Evolutionary conservation across 805 yeast genomes (phyloP), one percentile per base, ranked within the genome.

Genomic region (Candida incommunis): DNA sequence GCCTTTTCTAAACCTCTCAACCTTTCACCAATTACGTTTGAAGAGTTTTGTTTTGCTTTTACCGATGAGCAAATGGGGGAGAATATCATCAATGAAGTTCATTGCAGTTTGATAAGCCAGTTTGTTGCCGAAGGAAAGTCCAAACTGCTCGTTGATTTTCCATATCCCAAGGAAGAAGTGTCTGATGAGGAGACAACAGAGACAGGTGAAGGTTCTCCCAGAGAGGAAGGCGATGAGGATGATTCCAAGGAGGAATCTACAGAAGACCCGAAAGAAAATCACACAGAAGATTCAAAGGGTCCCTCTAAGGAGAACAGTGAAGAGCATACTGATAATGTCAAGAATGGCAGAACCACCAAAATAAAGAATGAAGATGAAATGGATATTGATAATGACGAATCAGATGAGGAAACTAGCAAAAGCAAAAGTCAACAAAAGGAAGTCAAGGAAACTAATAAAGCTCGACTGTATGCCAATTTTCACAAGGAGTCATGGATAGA

Each of bases 11-110:
- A 70, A 27, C 76, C 85, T 0, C 63, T 85, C 25, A 57, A 71
- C 3, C 62, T 86, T n/a, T 86, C 80, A 54, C 72, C 81, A 0
- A 79, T 83, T 53, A 79, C 90, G 0, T 83, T 82, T 63, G 95
- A 85, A 62, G 94, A 81, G 51, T 82, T 75, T 54, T 57, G 80
- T 4, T 74, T 75, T 45, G 78, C 76, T 9, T 58, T 80, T 72
- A 64, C 65, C 23, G 66, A 67, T 29, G 61, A 63, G 2, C 61
- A 62, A 3, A 68, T 70, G 2, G 60, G 74, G 31, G 75, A 82
- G 52, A 67, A 63, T 9, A 57, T 81, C 27, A 56, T 83, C 25
- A 74, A 76, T 51, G 90, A 80, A 59, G 69, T 84, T 3, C 82
- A 79, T 65, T 78, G 88, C 59, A 71, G 80, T 2, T 62, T 79